Base-by-base conservation (phyloP, 495 filamentous ascomycete genomes). In the Choiromyces venosus region DNA sequence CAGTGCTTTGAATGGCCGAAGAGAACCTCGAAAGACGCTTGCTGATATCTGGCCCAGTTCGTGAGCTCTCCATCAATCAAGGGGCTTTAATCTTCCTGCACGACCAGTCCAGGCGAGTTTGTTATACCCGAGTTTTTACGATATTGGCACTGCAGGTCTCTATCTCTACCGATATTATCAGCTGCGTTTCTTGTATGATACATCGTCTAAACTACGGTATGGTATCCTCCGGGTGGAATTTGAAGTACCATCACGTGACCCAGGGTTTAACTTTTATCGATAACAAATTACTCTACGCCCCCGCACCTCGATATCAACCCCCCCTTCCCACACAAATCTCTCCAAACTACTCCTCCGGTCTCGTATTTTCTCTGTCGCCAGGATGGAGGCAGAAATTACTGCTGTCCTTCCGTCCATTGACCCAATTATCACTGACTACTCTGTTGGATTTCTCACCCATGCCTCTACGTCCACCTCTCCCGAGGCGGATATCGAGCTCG, bases 311-410 rank as follows among this genome's bases (percentile, higher is more conserved):
- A 52, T 52, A n/a, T 10, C 4, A 25, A 52, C 44, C 44, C 44
- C 40, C 40, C 21, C 18, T n/a, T n/a, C 52, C 52, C 46, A 25
- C 46, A 7, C n/a, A 25, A 25, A 52, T 25, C n/a, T 9, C 25
- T 25, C n/a, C n/a, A 56, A 56, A 56, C 52, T 29, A 29, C 52
- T 56, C 52, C 52, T n/a, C n/a, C 52, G 52, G 10, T 29, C 52
- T 25, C 9, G n/a, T 7, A 56, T 25, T 29, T 25, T 56, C 52
- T 67, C 38, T 67, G 9, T 29, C 33, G 35, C 9, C 21, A 82
- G 73, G 72, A 99, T 99, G 95, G 94, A 99, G 84, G 86, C 91
- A 77, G 92, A 97, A 86, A 92, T 99, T 80, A 90, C 91, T 82
- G 85, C 91, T 39, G 89, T 91, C 78, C 89, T 99, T 72, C 94